Conservation (phyloP, 495 filamentous ascomycete species). For the Apiosordaria backusii region DNA sequence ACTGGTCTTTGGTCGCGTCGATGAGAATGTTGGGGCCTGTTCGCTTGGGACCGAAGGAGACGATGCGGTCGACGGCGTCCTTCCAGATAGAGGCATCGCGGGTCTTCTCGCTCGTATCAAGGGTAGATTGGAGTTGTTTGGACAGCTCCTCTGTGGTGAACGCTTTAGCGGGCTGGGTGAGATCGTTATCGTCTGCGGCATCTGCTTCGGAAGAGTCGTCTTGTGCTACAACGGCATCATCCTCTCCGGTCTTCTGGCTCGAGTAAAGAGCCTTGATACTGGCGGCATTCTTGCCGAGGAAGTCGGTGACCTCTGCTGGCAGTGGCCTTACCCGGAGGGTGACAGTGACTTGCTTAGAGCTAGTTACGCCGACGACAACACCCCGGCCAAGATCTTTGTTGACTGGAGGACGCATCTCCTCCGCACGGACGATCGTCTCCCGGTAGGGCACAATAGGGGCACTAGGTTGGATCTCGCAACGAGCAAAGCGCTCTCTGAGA, state of each 20-base stretch:
- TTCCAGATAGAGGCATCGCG: slow-evolving; percentile 64
- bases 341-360: slow-evolving; percentile 80
- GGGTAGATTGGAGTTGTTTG: slow-evolving; percentile 60
- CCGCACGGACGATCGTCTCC: slow-evolving; percentile 79
- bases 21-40: slow-evolving; percentile 87
- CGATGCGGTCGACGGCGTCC: slow-evolving; percentile 72
- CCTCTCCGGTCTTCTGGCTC: slow-evolving; percentile 51
- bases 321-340: slow-evolving; percentile 77
- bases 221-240: slow-evolving; percentile 28
- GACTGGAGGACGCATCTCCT: slow-evolving; percentile 86
- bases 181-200: slow-evolving; percentile 45
- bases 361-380: slow-evolving; percentile 66
- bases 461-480: slow-evolving; percentile 91
- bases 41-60: slow-evolving; percentile 82
- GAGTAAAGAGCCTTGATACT: slow-evolving; percentile 78
- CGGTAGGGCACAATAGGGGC: slow-evolving; percentile 94
- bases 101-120: slow-evolving; percentile 59
- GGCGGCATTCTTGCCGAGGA: slow-evolving; percentile 71
- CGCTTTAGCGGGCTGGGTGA: slow-evolving; percentile 48
- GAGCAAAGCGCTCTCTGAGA: slow-evolving; percentile 86
- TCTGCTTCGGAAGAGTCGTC: slow-evolving; percentile 39
- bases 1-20: slow-evolving; percentile 69
- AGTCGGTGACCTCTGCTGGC: slow-evolving; percentile 75
- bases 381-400: slow-evolving; percentile 88
- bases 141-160: slow-evolving; percentile 73